These are phyloP conservation scores for Fagopyrum esculentum DNA, from an alignment of 148 eudicot genomes.

Conservation along the genomic window DNA sequence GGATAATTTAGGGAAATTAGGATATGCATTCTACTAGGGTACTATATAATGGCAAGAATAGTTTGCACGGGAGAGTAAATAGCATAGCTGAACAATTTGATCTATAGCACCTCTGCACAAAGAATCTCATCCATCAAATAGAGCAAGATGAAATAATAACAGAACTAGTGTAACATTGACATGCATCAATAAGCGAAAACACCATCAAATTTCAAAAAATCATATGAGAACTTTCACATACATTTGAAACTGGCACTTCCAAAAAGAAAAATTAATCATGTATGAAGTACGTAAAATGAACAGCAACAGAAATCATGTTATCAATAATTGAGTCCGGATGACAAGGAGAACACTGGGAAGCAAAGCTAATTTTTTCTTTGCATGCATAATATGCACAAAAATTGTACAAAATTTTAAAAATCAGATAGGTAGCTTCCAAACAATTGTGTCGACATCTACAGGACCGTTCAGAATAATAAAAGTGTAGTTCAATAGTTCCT, in stretches of 20 bases:
- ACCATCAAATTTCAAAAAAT: not conserved
- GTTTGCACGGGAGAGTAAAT: not conserved
- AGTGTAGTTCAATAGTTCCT: slow-evolving; percentile 7
- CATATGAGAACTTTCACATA: not conserved
- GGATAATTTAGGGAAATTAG: not conserved
- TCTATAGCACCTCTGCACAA: not conserved
- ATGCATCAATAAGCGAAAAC: not conserved
- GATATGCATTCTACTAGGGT: not conserved
- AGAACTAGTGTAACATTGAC: not conserved
- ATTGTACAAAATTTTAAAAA: not conserved
- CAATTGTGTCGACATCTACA: not conserved
- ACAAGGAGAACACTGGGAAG: too few relatives aligned
- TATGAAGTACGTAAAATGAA: not conserved
- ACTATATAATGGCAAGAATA: not conserved
- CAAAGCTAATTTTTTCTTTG: too few relatives aligned
- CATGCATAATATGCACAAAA: not conserved
- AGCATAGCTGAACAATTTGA: not conserved
- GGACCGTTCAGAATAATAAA: not conserved
- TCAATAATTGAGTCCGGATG: too few relatives aligned
- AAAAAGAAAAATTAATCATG: not conserved
- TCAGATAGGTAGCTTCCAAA: not conserved
- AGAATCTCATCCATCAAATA: not conserved
- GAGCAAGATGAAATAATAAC: not conserved
- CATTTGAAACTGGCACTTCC: not conserved
- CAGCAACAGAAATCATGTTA: not conserved